Percentiles rank a stretch among this genome's conserved stretches.
phyloP scores from a whole-genome alignment of 2,329 filamentous ascomycete genomes.

The Aspergillus flavus region DNA sequence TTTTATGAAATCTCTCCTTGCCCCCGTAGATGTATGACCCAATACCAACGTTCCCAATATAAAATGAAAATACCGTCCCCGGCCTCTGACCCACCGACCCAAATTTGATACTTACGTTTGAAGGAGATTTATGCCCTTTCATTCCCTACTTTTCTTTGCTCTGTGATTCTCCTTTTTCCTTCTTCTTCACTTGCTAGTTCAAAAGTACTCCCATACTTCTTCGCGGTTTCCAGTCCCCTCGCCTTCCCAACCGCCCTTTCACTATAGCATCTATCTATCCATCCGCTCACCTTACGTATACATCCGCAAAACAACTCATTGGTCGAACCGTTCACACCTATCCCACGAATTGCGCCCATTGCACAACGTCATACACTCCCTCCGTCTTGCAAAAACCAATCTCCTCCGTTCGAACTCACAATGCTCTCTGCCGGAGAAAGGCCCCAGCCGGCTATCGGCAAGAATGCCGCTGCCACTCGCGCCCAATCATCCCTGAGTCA shows the following conservation, averaged over 20 bases:
- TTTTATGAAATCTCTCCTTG: neutral
- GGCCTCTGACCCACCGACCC: slow-evolving; percentile 15
- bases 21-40: neutral
- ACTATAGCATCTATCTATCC: neutral
- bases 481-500: slow-evolving; percentile 22
- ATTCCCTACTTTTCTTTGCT: slow-evolving; percentile 12
- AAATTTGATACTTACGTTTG: slow-evolving; percentile 27
- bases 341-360: slow-evolving; percentile 14
- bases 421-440: slow-evolving; percentile 48
- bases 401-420: slow-evolving; percentile 13
- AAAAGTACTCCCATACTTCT: neutral
- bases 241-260: neutral
- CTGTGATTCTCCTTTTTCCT: neutral
- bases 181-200: neutral
- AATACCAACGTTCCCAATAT: slow-evolving; percentile 5
- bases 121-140: slow-evolving; percentile 15
- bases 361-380: slow-evolving; percentile 25
- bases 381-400: slow-evolving; percentile 6
- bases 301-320: neutral
- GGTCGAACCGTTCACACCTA: neutral
- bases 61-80: slow-evolving; percentile 11
- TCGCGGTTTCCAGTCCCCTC: neutral
- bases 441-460: slow-evolving; percentile 29
- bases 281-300: neutral
- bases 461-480: slow-evolving; percentile 24